phyloP scores from a whole-genome alignment of 768 basidiomycete species.

The Bullera alba region DNA sequence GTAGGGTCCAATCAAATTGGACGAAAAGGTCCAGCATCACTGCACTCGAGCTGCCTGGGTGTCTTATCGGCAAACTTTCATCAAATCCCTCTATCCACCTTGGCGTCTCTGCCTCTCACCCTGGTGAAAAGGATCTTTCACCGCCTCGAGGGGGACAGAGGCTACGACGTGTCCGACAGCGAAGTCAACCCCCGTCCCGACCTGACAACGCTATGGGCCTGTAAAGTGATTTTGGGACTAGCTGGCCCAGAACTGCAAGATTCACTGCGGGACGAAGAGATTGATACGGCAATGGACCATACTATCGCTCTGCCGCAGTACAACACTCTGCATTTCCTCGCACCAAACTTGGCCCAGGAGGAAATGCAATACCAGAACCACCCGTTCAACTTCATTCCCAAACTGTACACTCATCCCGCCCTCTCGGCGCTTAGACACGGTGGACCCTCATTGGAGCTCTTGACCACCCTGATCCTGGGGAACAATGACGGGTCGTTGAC shows the following conservation, averaged over 20 bases:
- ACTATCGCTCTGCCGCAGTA: conserved; percentile 13
- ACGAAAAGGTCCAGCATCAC: too few species aligned
- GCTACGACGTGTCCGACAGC: conserved; percentile 14
- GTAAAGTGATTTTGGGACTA: conserved; percentile 10
- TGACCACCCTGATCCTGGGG: conserved; percentile 28
- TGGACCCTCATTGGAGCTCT: conserved; percentile 1
- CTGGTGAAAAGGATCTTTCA: conserved; percentile 16
- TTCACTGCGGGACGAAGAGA: too few species aligned
- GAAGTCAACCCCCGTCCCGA: conserved; percentile 14
- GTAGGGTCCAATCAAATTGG: too few species aligned
- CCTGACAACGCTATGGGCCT: conserved; percentile 28
- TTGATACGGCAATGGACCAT: conserved; percentile 2
- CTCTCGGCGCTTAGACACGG: conserved; percentile 1
- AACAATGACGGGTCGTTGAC: conserved; percentile 14
- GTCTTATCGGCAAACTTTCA: conserved; percentile 27
- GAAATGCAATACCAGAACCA: conserved; percentile 10
- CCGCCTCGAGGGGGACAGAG: conserved; percentile 22
- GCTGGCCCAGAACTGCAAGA: not conserved
- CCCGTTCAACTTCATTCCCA: conserved; percentile 25
- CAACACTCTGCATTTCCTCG: not conserved
- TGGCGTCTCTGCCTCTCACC: conserved; percentile 7
- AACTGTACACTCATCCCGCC: too few species aligned
- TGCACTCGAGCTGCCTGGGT: conserved; percentile 14
- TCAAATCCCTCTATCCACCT: conserved; percentile 10
- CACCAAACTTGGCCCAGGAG: conserved; percentile 12